Base-by-base conservation (phyloP, 2,329 filamentous ascomycete species). In the Ophiostoma sp. region DNA sequence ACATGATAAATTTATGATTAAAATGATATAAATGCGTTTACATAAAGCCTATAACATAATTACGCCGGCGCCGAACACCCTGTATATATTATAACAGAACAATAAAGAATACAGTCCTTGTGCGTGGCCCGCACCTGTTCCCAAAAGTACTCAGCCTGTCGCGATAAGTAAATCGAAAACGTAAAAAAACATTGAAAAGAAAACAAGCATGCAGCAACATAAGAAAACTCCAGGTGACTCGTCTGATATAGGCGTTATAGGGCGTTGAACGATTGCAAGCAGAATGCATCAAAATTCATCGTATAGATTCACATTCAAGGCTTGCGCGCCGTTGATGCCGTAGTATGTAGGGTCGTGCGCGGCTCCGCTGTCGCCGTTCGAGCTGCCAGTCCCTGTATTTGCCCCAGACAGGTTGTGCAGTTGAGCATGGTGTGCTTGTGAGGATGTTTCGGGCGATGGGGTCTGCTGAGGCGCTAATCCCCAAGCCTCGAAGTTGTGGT, bases 401-500 rank as follows among this genome's bases (percentile, higher is more conserved):
- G 16, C 4, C 40, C 63, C 63, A 14, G 63, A 16, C 41, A 64
- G 49, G 2, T 66, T 44, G 3, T 69, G 64, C 16, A 66, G 64
- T 1, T 64, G 64, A 4, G 69, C 65, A 12, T 65, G 70, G 49
- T 69, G 69, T 36, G 18, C 45, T 5, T 67, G 66, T 12, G 38
- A 38, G 6, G 58, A 55, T 45, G 68, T 64, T 9, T 62, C 27
- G 6, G 67, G 67, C 27, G 64, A 64, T 27, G 44, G 65, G 27
- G 47, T 60, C 4, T 60, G 65, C 49, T 69, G 69, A n/a, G 49
- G 67, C 1, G 27, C 75, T 67, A 81, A 75, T 45, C 79, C 81
- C 84, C 84, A 87, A 2, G 79, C 76, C 67, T 85, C 81, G 72
- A 86, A 87, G 70, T 84, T 81, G 67, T 85, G 83, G 69, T 86